Base-by-base conservation (phyloP, 495 filamentous ascomycete species). In the Penicillium crystallinum region DNA sequence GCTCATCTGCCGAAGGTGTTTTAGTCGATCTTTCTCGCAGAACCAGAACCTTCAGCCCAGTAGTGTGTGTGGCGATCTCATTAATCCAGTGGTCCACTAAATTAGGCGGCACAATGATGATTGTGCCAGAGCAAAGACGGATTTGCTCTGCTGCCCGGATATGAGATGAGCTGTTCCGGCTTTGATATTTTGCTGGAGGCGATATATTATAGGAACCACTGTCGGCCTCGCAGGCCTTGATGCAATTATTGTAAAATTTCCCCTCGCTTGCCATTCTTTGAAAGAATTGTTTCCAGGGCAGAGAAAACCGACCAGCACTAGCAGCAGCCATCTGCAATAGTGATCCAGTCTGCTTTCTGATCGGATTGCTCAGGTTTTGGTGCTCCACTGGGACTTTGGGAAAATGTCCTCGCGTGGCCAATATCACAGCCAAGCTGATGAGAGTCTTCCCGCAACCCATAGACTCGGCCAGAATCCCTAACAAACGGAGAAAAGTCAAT, bases 391-490 rank as follows among this genome's bases (percentile, higher is more conserved):
- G 90, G 6, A 86, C 78, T 6, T 70, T 68, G 3, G 89, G 79
- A 6, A 83, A 77, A 49, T 92, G 79, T 29, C 84, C 77, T 55
- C 79, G 83, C 0, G 90, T 96, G 10, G 88, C 84, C n/a, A 95
- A 73, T 34, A 96, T 88, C 2, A 91, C 70, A 25, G 91, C 79
- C 15, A 97, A 72, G 50, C 87, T 90, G 9, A 97, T 95, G 23
- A 96, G 67, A 0, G 92, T 97, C 71, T 97, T 97, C 0, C 92
- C 91, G 5, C 82, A 77, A 35, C 81, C 81, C 83, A 88, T 87
- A 38, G 79, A 93, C 53, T 75, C 73, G 4, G 74, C 66, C 35
- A 77, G 66, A 33, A 77, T 76, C 11, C 70, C 66, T 70, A 22
- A 4, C 44, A 12, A n/a, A n/a, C n/a, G n/a, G n/a, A n/a, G n/a